phyloP scores from a whole-genome alignment of 371 early-diverging fungal species.

The Mortierella sp. region DNA sequence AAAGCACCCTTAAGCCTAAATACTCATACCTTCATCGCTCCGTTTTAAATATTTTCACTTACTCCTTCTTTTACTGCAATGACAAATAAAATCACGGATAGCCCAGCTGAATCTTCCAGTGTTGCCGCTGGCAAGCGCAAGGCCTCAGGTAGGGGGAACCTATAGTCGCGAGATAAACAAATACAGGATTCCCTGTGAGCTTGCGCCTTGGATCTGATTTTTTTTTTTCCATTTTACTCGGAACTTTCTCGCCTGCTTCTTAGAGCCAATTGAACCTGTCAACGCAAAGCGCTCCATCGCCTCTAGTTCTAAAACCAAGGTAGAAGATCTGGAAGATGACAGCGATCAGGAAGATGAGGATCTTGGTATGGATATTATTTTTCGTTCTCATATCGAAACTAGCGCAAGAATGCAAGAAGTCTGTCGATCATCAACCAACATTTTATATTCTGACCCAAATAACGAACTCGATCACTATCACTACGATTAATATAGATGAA shows the following conservation, averaged over 20 bases:
- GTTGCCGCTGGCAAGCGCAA: constrained; percentile 42
- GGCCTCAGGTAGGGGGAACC: constrained; percentile 31
- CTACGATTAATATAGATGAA: constrained; percentile 61
- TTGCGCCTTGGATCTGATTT: neutral
- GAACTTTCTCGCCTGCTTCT: neutral
- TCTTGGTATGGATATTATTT: constrained; percentile 33
- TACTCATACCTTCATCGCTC: neutral
- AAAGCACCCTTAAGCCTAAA: neutral
- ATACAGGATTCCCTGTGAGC: neutral
- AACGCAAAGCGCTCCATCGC: constrained; percentile 28
- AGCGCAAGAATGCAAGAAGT: neutral
- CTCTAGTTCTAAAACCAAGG: constrained; percentile 33
- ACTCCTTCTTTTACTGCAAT: neutral
- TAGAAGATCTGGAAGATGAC: constrained; percentile 33
- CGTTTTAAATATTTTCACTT: neutral
- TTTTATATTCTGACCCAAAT: neutral
- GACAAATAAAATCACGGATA: constrained; percentile 2
- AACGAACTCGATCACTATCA: no score
- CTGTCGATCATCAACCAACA: neutral
- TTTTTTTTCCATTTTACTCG: neutral
- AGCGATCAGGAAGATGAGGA: constrained; percentile 56
- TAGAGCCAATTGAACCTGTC: constrained; percentile 26
- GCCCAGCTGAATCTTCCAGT: constrained; percentile 12
- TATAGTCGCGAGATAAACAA: neutral
- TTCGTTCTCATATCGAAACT: neutral